Conservation (phyloP, 2,329 filamentous ascomycete species). For the Rutstroemia sp. region DNA sequence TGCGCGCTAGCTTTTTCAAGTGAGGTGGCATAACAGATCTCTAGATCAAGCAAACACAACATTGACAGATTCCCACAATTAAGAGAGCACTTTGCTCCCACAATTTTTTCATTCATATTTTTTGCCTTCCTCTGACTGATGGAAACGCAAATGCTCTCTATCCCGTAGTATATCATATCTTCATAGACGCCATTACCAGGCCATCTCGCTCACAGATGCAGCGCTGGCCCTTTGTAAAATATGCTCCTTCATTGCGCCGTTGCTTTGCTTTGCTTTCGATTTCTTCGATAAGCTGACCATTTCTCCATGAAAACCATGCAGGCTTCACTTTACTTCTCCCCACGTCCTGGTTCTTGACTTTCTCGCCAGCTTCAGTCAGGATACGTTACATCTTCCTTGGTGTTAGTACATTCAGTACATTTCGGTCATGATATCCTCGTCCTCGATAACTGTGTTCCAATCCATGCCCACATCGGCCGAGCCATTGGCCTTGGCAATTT, state of each 20-base stretch:
- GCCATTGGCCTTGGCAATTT: constrained; percentile 35
- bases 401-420: constrained; percentile 7
- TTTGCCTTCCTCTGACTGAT: not conserved
- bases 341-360: not conserved
- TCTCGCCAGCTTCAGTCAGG: not conserved
- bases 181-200: constrained; percentile 7
- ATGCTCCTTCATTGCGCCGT: not conserved
- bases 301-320: not conserved
- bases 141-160: not conserved
- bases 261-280: constrained; percentile 3
- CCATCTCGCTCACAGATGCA: not conserved
- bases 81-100: too few relatives aligned
- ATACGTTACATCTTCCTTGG: not conserved
- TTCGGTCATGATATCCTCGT: constrained; percentile 27
- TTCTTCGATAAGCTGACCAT: constrained; percentile 4
- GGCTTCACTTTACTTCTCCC: not conserved
- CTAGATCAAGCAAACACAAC: not conserved
- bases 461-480: constrained; percentile 15
- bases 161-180: constrained; percentile 1
- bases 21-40: not conserved
- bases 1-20: not conserved
- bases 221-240: not conserved
- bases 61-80: too few relatives aligned
- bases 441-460: constrained; percentile 22
- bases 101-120: not conserved